Base-by-base conservation (phyloP, 139 green algal species). In the Edaphochlamys debaryana region DNA sequence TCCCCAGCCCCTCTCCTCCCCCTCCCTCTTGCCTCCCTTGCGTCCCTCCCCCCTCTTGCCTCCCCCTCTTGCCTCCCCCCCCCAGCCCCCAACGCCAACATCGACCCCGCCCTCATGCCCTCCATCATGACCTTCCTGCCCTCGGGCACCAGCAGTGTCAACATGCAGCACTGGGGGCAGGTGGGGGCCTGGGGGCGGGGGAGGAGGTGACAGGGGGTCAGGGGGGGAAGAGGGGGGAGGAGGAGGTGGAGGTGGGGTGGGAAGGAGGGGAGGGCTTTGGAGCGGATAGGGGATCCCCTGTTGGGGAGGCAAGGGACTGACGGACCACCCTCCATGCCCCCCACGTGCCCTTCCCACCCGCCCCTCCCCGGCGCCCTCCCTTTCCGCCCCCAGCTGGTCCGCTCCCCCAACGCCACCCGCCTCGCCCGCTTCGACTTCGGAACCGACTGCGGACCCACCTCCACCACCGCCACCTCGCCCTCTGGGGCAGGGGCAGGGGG, bases 101-200 rank as follows among this genome's bases (percentile, higher is more conserved):
- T 95, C 19, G 89, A 94, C 58, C 80, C 42, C 23, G 73, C 37
- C 0, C 72, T 87, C 32, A 69, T 95, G 34, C 87, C 90, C 7
- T 42, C 48, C 69, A 41, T 83, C 32, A 77, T 86, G 41, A 37
- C 23, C 37, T 71, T 63, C 62, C 48, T 77, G 38, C 75, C 77
- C 45, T 71, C 56, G 67, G 88, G 88, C 11, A 89, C 88, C 63
- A 88, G 77, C 58, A 84, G 89, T 11, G 54, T 60, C 23, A 84
- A 89, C 79, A 91, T 92, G 86, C 75, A 75, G 50, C 87, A 90
- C 45, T 93, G 90, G 85, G 79, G 87, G 20, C 88, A 91, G 75
- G 86, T 87, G 19, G 4, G 87, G 7, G 52, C 45, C 52, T 30
- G 36, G 20, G 8, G 1, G 38, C 5, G 58, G 56, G 2, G 38